A percentile compares a stretch with the other conserved stretches of the same genome.
Conservation (phyloP, 352 stramenopile genomes). For the Pythium plurisporium region DNA sequence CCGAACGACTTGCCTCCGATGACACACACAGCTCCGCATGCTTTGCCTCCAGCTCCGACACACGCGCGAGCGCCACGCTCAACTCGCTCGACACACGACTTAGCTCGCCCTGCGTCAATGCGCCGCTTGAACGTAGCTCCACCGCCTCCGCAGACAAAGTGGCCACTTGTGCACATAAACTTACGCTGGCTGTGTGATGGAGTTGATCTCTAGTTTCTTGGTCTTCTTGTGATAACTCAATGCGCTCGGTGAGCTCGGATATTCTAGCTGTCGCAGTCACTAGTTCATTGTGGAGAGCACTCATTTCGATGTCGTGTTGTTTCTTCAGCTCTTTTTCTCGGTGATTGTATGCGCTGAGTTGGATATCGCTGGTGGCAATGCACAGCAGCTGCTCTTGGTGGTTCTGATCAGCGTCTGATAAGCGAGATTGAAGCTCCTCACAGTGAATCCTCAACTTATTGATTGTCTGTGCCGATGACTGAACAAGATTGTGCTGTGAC, state of each 20-base stretch:
- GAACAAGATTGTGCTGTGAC: slow-evolving; percentile 11
- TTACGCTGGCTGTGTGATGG: too few species aligned
- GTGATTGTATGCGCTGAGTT: background rate
- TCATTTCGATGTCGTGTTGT: background rate
- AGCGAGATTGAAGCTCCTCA: background rate
- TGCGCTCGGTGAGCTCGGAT: background rate
- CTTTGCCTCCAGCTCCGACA: slow-evolving; percentile 6
- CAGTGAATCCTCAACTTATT: slow-evolving; percentile 1
- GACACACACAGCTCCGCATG: slow-evolving; percentile 7
- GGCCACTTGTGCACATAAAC: too few species aligned
- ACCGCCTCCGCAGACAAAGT: too few species aligned
- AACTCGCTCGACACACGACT: background rate
- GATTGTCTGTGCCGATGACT: slow-evolving; percentile 13
- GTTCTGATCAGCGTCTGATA: background rate
- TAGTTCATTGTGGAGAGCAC: background rate
- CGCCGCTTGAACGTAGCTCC: background rate
- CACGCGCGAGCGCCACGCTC: background rate
- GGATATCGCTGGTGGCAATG: background rate
- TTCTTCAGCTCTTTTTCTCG: background rate
- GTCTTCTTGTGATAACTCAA: background rate
- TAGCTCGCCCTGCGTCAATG: background rate
- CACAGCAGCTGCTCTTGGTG: background rate
- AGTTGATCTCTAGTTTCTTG: too few species aligned
- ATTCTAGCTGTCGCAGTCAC: background rate
- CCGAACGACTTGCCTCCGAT: background rate